phyloP scores from a whole-genome alignment of 1,284 basidiomycete species.

The Cryptococcus hybrid region DNA sequence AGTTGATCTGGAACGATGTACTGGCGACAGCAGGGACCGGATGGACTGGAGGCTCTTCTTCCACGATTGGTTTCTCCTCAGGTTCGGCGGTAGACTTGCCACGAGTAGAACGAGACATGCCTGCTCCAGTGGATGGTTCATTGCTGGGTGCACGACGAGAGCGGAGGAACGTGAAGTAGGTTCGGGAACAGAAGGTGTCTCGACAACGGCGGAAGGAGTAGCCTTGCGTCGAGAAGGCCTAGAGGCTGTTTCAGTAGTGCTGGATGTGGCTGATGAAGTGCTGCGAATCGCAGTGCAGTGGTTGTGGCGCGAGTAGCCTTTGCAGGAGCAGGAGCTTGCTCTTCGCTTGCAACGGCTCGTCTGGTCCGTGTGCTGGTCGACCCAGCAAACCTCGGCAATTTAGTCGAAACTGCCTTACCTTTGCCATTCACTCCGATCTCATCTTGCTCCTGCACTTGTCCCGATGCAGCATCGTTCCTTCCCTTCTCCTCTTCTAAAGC shows the following conservation, averaged over 20 bases:
- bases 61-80: slow-evolving; percentile 1
- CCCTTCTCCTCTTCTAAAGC: slow-evolving; percentile 2
- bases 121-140: slow-evolving; percentile 1
- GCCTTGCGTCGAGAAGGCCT: neutral
- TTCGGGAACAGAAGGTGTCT: neutral
- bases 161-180: slow-evolving; percentile 4
- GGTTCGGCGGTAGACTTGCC: slow-evolving; percentile 11
- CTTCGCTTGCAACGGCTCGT: no score
- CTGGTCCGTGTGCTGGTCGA: neutral
- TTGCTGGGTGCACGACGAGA: slow-evolving; percentile 1
- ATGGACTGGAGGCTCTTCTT: neutral
- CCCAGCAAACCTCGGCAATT: neutral
- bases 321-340: neutral
- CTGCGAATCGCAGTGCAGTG: neutral
- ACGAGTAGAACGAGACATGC: slow-evolving; percentile 7
- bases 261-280: neutral
- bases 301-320: neutral
- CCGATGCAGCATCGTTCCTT: neutral
- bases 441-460: neutral
- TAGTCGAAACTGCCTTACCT: neutral
- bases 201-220: neutral
- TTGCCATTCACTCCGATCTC: no score
- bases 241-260: neutral
- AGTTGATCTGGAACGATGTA: neutral
- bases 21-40: neutral